Base-by-base conservation (phyloP, 2,329 filamentous ascomycete genomes). In the Trichoderma guizhouense region DNA sequence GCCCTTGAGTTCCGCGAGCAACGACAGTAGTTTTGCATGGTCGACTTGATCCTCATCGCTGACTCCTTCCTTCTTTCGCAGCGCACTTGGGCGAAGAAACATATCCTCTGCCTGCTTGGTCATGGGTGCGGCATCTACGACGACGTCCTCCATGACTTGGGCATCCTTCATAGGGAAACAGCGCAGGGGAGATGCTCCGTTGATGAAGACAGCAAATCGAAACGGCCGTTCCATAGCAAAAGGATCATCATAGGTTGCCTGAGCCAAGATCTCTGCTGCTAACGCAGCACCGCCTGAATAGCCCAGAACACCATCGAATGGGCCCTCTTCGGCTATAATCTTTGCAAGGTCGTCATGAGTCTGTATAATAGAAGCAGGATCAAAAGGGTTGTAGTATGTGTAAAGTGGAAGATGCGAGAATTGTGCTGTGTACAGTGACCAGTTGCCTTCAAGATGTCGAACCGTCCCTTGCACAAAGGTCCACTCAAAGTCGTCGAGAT, bases 401-500 rank as follows among this genome's bases (percentile, higher is more conserved):
- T 69, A 69, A n/a, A 69, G 57, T 28, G 67, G 67, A 28, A 61
- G 36, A 34, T 62, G 43, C 7, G 67, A 69, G 55, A 69, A 69
- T 9, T 43, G 43, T 24, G 67, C 60, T 15, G 67, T 69, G 39
- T 61, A 69, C 7, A 69, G 67, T 11, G 67, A 69, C 67, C 67
- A 69, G 24, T 69, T 69, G 55, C 67, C 69, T 71, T 71, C 69
- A 36, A 63, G 68, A 43, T 71, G 69, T 47, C 61, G 39, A 26
- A 66, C 69, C 12, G 69, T 71, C 3, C 69, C 69, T 60, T 71
- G 69, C 8, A 71, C 62, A 61, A 71, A 71, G 12, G 66, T 64
- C 39, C 60, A 71, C 24, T 66, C 62, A 58, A 71, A 66, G 63
- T 71, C 69, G 26, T 71, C 69, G n/a, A 71, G 63, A 26, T 71